A percentile compares a stretch with the other conserved stretches of the same genome.
Conservation (phyloP, 345 rosid species). For the Brassica rapa region DNA sequence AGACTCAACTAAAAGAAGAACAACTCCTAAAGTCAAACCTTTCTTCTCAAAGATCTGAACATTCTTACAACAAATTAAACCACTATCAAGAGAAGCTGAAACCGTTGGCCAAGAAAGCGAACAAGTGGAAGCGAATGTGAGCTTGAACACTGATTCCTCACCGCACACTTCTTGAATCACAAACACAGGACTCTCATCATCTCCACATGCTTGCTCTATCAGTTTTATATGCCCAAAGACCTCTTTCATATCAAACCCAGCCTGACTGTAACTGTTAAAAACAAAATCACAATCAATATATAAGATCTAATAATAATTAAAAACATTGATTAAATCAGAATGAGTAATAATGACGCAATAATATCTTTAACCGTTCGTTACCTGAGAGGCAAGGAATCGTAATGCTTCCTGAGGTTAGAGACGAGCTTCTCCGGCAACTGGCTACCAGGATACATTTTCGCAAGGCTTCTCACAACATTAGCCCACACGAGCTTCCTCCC, state of each 20-base stretch:
- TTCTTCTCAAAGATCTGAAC: conserved; percentile 96
- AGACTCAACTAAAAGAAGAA: conserved; percentile 57
- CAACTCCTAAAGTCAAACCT: conserved; percentile 80
- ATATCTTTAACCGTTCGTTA: conserved; percentile 12
- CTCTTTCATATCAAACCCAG: conserved; percentile 91
- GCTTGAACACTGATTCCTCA: conserved; percentile 65
- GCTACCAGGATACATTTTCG: conserved; percentile 88
- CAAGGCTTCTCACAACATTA: conserved; percentile 77
- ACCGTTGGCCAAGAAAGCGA: conserved; percentile 73
- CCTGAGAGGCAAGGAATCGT: conserved; percentile 96
- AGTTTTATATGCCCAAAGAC: conserved; percentile 83
- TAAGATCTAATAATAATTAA: conserved; percentile 4
- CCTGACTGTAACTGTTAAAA: conserved; percentile 73
- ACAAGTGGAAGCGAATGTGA: conserved; percentile 72
- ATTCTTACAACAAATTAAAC: conserved; percentile 76
- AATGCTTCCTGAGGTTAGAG: conserved; percentile 86
- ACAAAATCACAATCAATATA: neutral
- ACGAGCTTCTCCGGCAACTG: conserved; percentile 97
- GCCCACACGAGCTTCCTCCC: conserved; percentile 88
- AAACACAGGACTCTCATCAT: conserved; percentile 69
- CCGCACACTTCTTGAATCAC: conserved; percentile 67
- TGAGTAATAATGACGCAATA: conserved; percentile 24
- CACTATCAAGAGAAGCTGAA: conserved; percentile 75
- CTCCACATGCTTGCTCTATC: conserved; percentile 82
- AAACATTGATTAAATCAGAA: conserved; percentile 5